Base-by-base conservation (phyloP, 2,329 filamentous ascomycete species). In the Fusarium stilboides region DNA sequence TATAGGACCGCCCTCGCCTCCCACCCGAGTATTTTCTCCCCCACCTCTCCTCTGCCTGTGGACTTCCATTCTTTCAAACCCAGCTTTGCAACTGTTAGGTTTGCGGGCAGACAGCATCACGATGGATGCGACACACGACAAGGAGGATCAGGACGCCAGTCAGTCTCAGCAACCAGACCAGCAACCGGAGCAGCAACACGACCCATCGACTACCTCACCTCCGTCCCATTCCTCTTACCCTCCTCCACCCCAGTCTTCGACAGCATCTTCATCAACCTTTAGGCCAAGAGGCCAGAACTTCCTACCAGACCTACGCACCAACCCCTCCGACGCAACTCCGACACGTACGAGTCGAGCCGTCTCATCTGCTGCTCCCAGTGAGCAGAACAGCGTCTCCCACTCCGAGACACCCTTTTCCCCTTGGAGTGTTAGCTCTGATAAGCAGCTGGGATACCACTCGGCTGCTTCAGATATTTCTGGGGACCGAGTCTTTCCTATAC, bases 401-500 rank as follows among this genome's bases (percentile, higher is more conserved):
- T 70, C 71, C 5, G 73, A 77, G 7, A 64, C 61, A 20, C 73
- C 72, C 9, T 74, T 78, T 54, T 84, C 83, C 3, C 80, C 83
- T 17, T 82, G 78, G 79, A 84, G 82, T 57, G 70, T 75, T 10
- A 72, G 75, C 37, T 84, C 82, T 3, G 84, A 85, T 31, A 78
- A 71, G 40, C 83, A 83, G 54, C 73, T 75, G 2, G 74, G 76
- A 8, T 65, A 77, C 39, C 74, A 65, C 22, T 80, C 77, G 4
- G 69, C 71, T 13, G 68, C 73, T 46, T 80, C 80, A n/a, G 80
- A 81, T 54, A 75, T 77, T 24, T 80, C 78, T 28, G 77, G 78
- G 33, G 85, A 94, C 73, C 87, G 91, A 56, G 91, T 95, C 7
- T 95, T 92, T 58, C 92, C 92, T n/a, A 92, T 95, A 33, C 88